Evolutionary conservation across 2,329 filamentous ascomycete genomes (phyloP), one percentile per base, ranked within the genome.

Genomic region (Fusarium tupiense): DNA sequence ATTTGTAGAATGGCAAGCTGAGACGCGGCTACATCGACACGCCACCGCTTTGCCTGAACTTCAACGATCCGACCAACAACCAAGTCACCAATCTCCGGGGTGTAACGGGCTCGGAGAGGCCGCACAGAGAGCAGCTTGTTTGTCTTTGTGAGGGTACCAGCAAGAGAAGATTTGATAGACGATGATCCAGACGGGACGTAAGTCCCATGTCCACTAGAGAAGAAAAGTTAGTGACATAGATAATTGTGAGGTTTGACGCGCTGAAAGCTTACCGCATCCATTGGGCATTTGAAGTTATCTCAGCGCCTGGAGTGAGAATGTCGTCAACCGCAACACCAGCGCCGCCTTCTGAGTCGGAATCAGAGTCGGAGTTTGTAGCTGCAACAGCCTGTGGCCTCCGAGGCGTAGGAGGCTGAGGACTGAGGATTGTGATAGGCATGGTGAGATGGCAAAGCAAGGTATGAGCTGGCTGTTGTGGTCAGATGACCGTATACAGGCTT

Each of bases 51-150:
- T 41, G 93, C 92, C 83, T 98, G 95, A n/a, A 99, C 96, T 83
- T 97, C 94, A 73, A 96, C 91, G 78, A 99, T 97, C 72, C 96
- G 91, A 43, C 96, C 96, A 20, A 99, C 92, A 6, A 99, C 94
- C 9, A 99, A 88, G 84, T 99, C 96, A 77, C 96, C 96, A 70
- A 99, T 98, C 83, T 98, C 96, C 38, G 96, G 96, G 5, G 91
- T 94, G 86, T 99, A 99, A 71, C 96, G 93, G 24, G 96, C 95
- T 71, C 95, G 94, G 7, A 99, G 88, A 12, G 96, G 95, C 5
- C 93, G 91, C 65, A 99, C 93, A 5, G 94, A 97, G 75, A 99
- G 91, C 54, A 99, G 91, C 83, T 98, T 98, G 89, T 99, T 99
- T 69, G 96, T 98, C 82, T 95, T 96, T 80, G 93, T 92, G 41